These are phyloP conservation scores for Mercurialis annua DNA, from an alignment of 345 rosid species.

Conservation along the genomic window DNA sequence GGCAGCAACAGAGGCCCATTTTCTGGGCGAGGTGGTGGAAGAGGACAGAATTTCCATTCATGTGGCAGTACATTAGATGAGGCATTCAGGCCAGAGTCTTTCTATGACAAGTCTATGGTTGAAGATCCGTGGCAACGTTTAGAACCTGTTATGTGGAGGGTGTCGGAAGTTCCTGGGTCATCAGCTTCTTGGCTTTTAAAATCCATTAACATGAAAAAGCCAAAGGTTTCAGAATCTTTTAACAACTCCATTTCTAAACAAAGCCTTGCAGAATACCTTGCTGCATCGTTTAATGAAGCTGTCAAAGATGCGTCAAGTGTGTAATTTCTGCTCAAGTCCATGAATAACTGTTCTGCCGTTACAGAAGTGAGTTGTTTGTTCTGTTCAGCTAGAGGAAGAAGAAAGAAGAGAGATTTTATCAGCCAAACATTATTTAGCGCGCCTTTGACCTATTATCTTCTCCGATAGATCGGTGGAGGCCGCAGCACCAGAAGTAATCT, in stretches of 20 bases:
- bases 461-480: background rate
- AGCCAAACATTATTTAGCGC: background rate
- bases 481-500: background rate
- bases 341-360: background rate
- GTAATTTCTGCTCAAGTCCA: background rate
- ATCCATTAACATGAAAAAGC: slow-evolving; percentile 45
- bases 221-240: slow-evolving; percentile 42
- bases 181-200: slow-evolving; percentile 65
- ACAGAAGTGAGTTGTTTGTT: background rate
- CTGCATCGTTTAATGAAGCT: slow-evolving; percentile 69
- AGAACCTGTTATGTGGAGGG: slow-evolving; percentile 58
- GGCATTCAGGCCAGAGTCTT: slow-evolving; percentile 38
- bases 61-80: slow-evolving; percentile 24
- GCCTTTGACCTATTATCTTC: background rate
- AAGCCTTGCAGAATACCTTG: slow-evolving; percentile 84
- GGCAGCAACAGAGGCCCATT: slow-evolving; percentile 30
- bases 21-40: slow-evolving; percentile 43
- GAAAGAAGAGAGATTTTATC: background rate
- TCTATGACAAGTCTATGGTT: slow-evolving; percentile 65
- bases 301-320: slow-evolving; percentile 18
- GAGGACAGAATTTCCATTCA: slow-evolving; percentile 36
- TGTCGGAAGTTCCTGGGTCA: slow-evolving; percentile 27
- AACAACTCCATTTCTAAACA: slow-evolving; percentile 39
- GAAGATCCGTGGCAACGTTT: slow-evolving; percentile 77
- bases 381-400: background rate